Evolutionary conservation across 1,284 basidiomycete genomes (phyloP), one percentile per base, ranked within the genome.

Genomic region (Tylopilus orsonianus): DNA sequence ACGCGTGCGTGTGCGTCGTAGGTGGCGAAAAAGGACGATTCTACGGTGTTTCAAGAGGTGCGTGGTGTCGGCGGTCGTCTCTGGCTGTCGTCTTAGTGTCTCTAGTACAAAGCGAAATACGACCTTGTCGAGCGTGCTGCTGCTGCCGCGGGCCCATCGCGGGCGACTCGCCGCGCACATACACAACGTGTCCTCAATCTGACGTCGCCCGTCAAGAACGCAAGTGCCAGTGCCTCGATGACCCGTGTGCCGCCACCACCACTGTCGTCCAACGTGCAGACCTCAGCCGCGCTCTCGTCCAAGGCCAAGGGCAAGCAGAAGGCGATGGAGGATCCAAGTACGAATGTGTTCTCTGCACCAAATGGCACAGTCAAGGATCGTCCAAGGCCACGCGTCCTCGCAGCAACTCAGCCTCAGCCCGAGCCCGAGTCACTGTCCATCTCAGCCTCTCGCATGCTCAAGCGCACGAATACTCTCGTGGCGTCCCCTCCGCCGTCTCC

Each of bases 11-110:
- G 24, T 26, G 16, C 2, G 5, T 36, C 26, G 7, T 50, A 90
- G 87, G 71, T 72, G 30, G 88, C 88, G 8, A 93, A 93, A 62
- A 57, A 71, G 49, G 90, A 93, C 57, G 79, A 80, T 24, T 85
- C 87, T 8, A 69, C 73, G 27, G 89, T 89, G 5, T 93, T 89
- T 60, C 75, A 79, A 54, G 73, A 87, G 68, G 90, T 90, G 57
- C 48, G 80, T 72, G 12, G 20, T 20, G 26, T 27, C 4, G 36
- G n/a, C 41, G 9, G 26, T 35, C 37, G 35, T 51, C 29, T n/a
- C 38, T 40, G 35, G 34, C 27, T 32, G 34, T 44, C 22, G 29
- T 42, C 22, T 59, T 36, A 45, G 36, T 5, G 10, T 4, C 22
- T 14, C 4, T 39, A 91, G 84, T 89, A 78, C 58, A 85, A 88